Conservation (phyloP, 306 rosid genomes). For the Phaseolus lunatus region DNA sequence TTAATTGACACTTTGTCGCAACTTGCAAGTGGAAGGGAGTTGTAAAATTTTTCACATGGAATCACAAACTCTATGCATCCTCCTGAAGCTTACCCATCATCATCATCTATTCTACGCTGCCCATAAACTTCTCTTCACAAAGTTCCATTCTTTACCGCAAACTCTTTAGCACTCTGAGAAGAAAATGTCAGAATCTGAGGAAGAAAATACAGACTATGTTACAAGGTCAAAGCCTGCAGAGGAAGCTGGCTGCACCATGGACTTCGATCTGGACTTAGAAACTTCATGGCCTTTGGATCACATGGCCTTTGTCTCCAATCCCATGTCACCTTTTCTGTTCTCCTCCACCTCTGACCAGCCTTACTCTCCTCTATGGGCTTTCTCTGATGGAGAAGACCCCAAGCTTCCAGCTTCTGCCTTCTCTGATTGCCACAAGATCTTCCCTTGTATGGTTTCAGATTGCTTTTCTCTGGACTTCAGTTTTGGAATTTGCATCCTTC, state of each 20-base stretch:
- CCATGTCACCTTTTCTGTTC: conserved; percentile 69
- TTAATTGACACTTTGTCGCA: conserved; percentile 47
- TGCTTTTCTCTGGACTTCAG: conserved; percentile 6
- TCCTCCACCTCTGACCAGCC: conserved; percentile 63
- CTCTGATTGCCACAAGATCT: conserved; percentile 52
- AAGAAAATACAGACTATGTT: conserved; percentile 49
- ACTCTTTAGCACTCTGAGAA: background rate
- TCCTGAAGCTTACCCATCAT: conserved; percentile 32
- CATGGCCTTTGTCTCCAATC: conserved; percentile 60
- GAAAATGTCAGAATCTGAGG: conserved; percentile 70
- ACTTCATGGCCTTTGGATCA: conserved; percentile 81
- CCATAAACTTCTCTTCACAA: conserved; percentile 20
- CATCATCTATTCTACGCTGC: conserved; percentile 4
- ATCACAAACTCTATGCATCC: conserved; percentile 24
- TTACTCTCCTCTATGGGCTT: conserved; percentile 75
- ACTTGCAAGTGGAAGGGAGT: conserved; percentile 47
- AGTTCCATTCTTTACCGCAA: conserved; percentile 40
- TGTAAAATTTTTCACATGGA: conserved; percentile 38
- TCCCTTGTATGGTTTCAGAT: conserved; percentile 61
- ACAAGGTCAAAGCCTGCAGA: conserved; percentile 49
- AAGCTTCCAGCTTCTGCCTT: conserved; percentile 49
- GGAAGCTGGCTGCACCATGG: conserved; percentile 57
- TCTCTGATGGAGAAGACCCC: conserved; percentile 59
- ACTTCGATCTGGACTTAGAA: conserved; percentile 78
- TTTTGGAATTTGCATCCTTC: conserved; percentile 17